phyloP scores from a whole-genome alignment of 768 basidiomycete species.

The Daedaleopsis sinensis region DNA sequence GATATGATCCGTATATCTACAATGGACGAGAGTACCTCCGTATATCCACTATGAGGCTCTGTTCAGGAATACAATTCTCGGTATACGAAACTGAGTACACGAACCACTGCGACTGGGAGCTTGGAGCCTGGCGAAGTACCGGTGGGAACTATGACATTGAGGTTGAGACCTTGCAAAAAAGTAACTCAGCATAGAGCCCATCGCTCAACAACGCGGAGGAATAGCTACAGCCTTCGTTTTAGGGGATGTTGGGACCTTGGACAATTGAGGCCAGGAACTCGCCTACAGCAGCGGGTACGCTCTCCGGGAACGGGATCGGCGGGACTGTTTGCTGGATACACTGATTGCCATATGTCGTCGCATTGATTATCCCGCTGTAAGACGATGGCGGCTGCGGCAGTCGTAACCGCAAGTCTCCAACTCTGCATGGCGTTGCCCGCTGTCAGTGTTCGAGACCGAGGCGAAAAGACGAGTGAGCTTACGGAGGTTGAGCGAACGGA shows the following conservation, averaged over 20 bases:
- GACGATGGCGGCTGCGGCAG: background rate
- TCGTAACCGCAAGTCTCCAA: constrained; percentile 12
- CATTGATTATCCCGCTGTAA: constrained; percentile 14
- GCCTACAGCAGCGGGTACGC: background rate
- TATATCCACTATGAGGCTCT: background rate
- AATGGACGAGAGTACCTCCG: background rate
- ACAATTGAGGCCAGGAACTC: background rate
- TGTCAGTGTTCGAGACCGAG: background rate
- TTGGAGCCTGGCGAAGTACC: background rate
- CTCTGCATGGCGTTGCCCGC: background rate
- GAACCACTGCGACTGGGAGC: constrained; percentile 27
- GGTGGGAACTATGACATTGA: constrained; percentile 23
- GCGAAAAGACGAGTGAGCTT: constrained; percentile 1
- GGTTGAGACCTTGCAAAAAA: constrained; percentile 12
- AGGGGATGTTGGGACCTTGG: background rate
- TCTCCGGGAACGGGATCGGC: background rate
- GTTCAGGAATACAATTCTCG: no score
- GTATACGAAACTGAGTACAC: background rate
- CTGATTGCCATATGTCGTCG: constrained; percentile 16
- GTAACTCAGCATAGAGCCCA: background rate
- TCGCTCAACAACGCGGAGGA: background rate
- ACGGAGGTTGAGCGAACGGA: constrained; percentile 35
- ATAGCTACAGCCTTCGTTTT: constrained; percentile 17
- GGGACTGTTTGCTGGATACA: constrained; percentile 18
- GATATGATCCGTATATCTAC: no score